phyloP scores from a whole-genome alignment of 2,329 filamentous ascomycete species.

The Fusarium sp. region DNA sequence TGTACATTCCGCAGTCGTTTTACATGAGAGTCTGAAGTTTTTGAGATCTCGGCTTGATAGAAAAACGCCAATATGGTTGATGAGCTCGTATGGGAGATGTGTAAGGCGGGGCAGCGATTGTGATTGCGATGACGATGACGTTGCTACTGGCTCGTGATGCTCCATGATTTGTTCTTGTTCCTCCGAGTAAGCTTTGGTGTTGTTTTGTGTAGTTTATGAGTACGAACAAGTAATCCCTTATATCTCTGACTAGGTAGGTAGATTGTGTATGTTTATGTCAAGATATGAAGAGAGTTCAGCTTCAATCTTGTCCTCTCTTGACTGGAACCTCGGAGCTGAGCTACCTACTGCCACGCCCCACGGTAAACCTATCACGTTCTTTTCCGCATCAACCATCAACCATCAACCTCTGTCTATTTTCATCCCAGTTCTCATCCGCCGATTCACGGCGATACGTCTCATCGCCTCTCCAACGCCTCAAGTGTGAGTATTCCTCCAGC shows the following conservation, averaged over 20 bases:
- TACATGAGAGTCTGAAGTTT: conserved; percentile 48
- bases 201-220: background rate
- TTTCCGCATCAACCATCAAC: conserved; percentile 3
- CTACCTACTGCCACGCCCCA: background rate
- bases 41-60: conserved; percentile 51
- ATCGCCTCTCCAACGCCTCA: background rate
- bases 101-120: conserved; percentile 7
- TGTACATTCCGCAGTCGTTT: background rate
- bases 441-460: background rate
- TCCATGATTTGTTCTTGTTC: background rate
- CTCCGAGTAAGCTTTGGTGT: background rate
- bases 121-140: background rate
- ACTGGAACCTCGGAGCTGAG: background rate
- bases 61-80: conserved; percentile 53
- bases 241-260: background rate
- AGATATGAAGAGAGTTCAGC: background rate
- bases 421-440: background rate
- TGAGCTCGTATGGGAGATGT: conserved; percentile 49
- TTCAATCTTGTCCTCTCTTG: background rate
- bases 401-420: conserved; percentile 9
- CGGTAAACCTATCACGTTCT: conserved; percentile 2
- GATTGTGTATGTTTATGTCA: background rate
- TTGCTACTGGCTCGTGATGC: background rate
- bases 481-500: background rate
- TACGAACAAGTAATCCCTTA: background rate